Base-by-base conservation (phyloP, 2,329 filamentous ascomycete genomes). In the Colletotrichum nymphaeae region DNA sequence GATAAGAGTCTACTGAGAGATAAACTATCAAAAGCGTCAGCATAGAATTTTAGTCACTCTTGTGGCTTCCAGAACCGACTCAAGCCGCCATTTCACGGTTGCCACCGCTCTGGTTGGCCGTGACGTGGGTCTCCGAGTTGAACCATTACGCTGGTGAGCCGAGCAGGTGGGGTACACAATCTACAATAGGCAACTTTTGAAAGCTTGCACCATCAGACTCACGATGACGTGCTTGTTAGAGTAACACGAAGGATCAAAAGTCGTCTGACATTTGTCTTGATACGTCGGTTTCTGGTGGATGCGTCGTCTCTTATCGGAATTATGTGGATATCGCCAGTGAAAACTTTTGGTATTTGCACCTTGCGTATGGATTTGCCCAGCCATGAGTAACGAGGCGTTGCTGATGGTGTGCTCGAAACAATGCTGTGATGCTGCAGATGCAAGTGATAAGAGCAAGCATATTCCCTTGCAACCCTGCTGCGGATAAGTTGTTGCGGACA, bases 201-300 rank as follows among this genome's bases (percentile, higher is more conserved):
- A 52, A 14, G 28, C 16, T 70, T 46, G 70, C 67, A 66, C 49
- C 67, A 70, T 73, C 35, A 32, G 8, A 5, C 28, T 11, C 46
- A 30, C 28, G 49, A 73, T 70, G 67, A 57, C 70, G 67, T 70
- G 70, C 70, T 73, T 30, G 19, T 26, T 4, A 49, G 19, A 22
- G 42, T 22, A 22, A 49, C 42, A 49, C 12, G 12, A 24, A 35
- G 30, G 12, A 28, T 26, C 28, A 55, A 57, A 14, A 60, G 37
- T 70, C 24, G 22, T 14, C 60, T 52, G 49, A 65, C 22, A 4
- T n/a, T 1, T 7, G 4, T 16, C n/a, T 22, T 73, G 60, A 65
- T 70, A 66, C 56, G 67, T 69, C 35, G 53, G 35, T 28, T 19
- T 2, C 5, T 4, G 11, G 70, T 58, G 67, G 67, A 66, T 32